Conservation (phyloP, 208 protist species). For the Leishmania turanica region DNA sequence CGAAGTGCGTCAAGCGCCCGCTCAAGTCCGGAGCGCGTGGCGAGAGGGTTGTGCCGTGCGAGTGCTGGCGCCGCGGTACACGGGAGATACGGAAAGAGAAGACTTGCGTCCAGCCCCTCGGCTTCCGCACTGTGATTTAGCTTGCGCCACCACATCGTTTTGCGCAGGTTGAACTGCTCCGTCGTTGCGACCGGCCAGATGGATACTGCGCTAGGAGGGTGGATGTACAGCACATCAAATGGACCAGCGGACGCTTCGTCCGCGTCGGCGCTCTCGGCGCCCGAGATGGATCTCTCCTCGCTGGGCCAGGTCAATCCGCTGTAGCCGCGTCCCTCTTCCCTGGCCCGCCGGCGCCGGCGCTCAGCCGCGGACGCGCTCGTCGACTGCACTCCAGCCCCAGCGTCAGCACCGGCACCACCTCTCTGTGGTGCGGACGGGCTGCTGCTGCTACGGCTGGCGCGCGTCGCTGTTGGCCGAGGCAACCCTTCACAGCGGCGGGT, state of each 20-base stretch:
- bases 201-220: conserved; percentile 12
- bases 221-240: conserved; percentile 32
- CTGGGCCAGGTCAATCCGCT: conserved; percentile 4
- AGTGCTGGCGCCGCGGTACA: conserved; percentile 1
- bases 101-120: conserved; percentile 12
- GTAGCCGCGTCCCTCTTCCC: conserved; percentile 29
- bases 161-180: neutral
- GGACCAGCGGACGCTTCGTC: neutral
- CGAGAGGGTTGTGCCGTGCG: conserved; percentile 8
- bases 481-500: conserved; percentile 29
- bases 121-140: conserved; percentile 3
- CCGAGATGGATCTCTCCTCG: neutral
- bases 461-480: conserved; percentile 10
- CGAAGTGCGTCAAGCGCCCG: conserved; percentile 17
- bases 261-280: neutral
- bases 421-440: neutral
- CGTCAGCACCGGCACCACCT: neutral
- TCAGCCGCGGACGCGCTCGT: conserved; percentile 27
- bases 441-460: neutral
- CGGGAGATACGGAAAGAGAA: conserved; percentile 26
- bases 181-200: conserved; percentile 17
- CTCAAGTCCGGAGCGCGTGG: conserved; percentile 22
- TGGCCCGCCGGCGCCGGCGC: conserved; percentile 30
- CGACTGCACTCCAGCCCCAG: neutral
- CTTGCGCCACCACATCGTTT: conserved; percentile 27